Conservation (phyloP, 1,284 basidiomycete species). For the Mycosarcoma maydis region DNA sequence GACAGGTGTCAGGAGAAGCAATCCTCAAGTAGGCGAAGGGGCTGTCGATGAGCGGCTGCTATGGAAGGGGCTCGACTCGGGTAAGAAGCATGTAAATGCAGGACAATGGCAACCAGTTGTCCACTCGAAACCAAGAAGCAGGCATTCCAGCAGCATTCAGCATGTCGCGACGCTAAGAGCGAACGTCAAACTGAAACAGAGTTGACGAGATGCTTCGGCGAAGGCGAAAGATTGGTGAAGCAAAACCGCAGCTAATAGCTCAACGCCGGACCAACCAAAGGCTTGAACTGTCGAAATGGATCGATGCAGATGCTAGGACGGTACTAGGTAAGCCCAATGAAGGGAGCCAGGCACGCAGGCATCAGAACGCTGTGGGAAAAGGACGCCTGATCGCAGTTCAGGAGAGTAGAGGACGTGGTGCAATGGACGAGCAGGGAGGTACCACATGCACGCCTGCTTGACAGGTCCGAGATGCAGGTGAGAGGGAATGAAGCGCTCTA, state of each 20-base stretch:
- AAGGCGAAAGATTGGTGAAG: slow-evolving; percentile 9
- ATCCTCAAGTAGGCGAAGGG: slow-evolving; percentile 13
- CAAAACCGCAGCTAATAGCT: too few relatives aligned
- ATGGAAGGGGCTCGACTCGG: slow-evolving; percentile 26
- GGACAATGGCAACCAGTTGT: neutral
- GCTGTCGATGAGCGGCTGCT: slow-evolving; percentile 21
- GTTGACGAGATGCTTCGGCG: slow-evolving; percentile 27
- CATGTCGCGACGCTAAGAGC: slow-evolving; percentile 8
- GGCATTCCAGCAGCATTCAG: slow-evolving; percentile 25
- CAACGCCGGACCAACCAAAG: slow-evolving; percentile 26
- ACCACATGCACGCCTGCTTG: slow-evolving; percentile 46
- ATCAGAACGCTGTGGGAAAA: too few relatives aligned
- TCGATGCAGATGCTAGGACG: neutral
- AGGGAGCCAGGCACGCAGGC: slow-evolving; percentile 6
- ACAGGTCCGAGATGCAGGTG: slow-evolving; percentile 54
- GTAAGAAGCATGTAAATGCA: slow-evolving; percentile 13
- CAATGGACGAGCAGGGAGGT: slow-evolving; percentile 12
- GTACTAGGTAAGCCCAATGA: neutral
- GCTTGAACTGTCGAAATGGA: slow-evolving; percentile 1
- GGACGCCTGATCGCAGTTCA: too few relatives aligned
- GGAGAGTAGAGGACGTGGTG: slow-evolving; percentile 9
- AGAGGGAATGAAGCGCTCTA: slow-evolving; percentile 37
- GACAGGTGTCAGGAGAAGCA: slow-evolving; percentile 19
- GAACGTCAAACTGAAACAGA: slow-evolving; percentile 4
- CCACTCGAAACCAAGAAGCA: neutral